These are phyloP conservation scores for Achlya hypogyna DNA, from an alignment of 352 stramenopile species.

Conservation along the genomic window DNA sequence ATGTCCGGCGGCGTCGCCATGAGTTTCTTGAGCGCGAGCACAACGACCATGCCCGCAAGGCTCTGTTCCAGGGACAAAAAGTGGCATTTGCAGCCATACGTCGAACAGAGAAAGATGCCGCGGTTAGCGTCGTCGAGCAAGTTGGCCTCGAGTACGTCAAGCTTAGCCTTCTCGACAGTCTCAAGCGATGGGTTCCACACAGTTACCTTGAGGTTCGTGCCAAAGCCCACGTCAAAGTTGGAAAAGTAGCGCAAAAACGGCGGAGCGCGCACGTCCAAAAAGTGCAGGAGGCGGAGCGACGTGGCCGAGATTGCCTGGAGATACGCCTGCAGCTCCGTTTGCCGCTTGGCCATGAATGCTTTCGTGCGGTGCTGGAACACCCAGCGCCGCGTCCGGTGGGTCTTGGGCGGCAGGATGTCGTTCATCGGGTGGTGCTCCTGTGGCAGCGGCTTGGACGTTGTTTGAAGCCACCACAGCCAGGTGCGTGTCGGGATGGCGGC, in stretches of 20 bases:
- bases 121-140: slow-evolving; percentile 55
- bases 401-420: slow-evolving; percentile 33
- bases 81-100: slow-evolving; percentile 64
- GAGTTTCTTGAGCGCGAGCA: background rate
- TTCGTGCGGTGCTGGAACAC: slow-evolving; percentile 44
- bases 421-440: slow-evolving; percentile 35
- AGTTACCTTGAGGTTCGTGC: slow-evolving; percentile 25
- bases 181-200: slow-evolving; percentile 19
- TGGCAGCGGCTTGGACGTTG: background rate
- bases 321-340: slow-evolving; percentile 59
- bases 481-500: background rate
- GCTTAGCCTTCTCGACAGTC: slow-evolving; percentile 3
- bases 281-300: slow-evolving; percentile 52
- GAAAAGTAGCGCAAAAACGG: slow-evolving; percentile 71
- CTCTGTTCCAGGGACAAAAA: slow-evolving; percentile 38
- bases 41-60: background rate
- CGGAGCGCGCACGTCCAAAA: slow-evolving; percentile 57
- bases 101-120: slow-evolving; percentile 58
- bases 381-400: slow-evolving; percentile 48
- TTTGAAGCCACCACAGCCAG: background rate
- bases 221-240: slow-evolving; percentile 69
- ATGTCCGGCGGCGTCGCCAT: background rate
- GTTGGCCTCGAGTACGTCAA: slow-evolving; percentile 53
- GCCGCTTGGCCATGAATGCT: slow-evolving; percentile 50
- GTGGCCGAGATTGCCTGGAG: slow-evolving; percentile 32